These are phyloP conservation scores for Saccharomyces hybrid DNA, from an alignment of 1,139 yeast species.

Conservation along the genomic window DNA sequence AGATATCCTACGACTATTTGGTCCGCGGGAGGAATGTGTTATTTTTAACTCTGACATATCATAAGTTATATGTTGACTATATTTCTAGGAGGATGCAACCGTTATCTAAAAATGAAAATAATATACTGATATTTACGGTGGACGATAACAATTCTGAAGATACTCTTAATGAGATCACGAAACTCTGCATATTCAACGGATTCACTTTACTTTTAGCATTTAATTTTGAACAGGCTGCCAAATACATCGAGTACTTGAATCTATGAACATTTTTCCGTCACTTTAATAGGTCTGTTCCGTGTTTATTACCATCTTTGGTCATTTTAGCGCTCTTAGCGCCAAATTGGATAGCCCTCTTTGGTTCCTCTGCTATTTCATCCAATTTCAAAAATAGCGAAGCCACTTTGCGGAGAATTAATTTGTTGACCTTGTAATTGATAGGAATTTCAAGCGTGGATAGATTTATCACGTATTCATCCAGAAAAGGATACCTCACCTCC, in stretches of 20 bases:
- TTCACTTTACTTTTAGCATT: slow-evolving; percentile 70
- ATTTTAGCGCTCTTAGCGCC: slow-evolving; percentile 94
- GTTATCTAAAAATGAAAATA: slow-evolving; percentile 44
- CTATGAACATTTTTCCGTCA: slow-evolving; percentile 5
- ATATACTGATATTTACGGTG: slow-evolving; percentile 64
- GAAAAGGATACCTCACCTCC: slow-evolving; percentile 82
- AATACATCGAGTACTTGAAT: slow-evolving; percentile 45
- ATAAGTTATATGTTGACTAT: slow-evolving; percentile 82
- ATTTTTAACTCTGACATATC: slow-evolving; percentile 73
- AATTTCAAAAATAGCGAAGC: slow-evolving; percentile 47
- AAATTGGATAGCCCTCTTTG: slow-evolving; percentile 93
- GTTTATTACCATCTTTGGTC: slow-evolving; percentile 35
- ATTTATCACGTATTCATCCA: slow-evolving; percentile 56
- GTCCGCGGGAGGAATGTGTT: slow-evolving; percentile 58
- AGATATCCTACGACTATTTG: slow-evolving; percentile 58
- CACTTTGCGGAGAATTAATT: slow-evolving; percentile 53
- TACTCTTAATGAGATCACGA: slow-evolving; percentile 59
- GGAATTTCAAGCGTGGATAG: slow-evolving; percentile 45
- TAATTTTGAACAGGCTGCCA: slow-evolving; percentile 81
- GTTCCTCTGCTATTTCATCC: slow-evolving; percentile 56
- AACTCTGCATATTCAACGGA: slow-evolving; percentile 62
- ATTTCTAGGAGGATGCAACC: slow-evolving; percentile 63
- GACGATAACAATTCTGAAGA: slow-evolving; percentile 75
- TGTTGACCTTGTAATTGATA: slow-evolving; percentile 51
- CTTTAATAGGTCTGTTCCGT: slow-evolving; percentile 33